A percentile compares a stretch with the other conserved stretches of the same genome.
These are phyloP conservation scores for Calycina herbarum DNA, from an alignment of 2,329 filamentous ascomycete genomes.

Conservation along the genomic window DNA sequence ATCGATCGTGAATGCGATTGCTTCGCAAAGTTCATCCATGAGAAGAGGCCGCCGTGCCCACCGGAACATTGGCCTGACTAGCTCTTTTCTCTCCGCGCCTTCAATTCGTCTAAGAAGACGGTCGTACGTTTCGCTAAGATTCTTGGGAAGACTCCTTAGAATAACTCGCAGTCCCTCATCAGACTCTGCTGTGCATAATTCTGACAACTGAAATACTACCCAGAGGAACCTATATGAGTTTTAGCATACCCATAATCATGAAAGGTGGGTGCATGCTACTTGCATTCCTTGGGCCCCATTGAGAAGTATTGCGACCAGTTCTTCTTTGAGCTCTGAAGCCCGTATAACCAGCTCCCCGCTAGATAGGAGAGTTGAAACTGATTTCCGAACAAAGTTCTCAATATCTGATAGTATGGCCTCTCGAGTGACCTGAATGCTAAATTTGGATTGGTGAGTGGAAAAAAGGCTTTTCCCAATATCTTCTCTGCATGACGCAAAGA, in stretches of 20 bases:
- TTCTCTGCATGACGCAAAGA: slow-evolving; percentile 17
- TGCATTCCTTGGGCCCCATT: slow-evolving; percentile 24
- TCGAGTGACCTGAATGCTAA: neutral
- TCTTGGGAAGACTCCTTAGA: slow-evolving; percentile 19
- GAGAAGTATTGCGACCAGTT: slow-evolving; percentile 16
- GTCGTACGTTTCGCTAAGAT: slow-evolving; percentile 22
- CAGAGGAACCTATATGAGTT: slow-evolving; percentile 21
- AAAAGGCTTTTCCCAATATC: neutral
- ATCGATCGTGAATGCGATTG: slow-evolving; percentile 20
- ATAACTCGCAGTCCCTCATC: slow-evolving; percentile 18
- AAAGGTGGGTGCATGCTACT: neutral
- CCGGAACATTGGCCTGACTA: slow-evolving; percentile 21
- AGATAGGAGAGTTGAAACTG: slow-evolving; percentile 4
- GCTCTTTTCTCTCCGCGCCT: slow-evolving; percentile 6
- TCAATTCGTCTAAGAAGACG: slow-evolving; percentile 18
- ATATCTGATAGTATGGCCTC: slow-evolving; percentile 17
- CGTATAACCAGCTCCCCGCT: slow-evolving; percentile 14
- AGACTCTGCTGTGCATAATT: slow-evolving; percentile 21
- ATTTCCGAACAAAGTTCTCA: slow-evolving; percentile 16
- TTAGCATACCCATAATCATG: too few species aligned
- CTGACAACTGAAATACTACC: slow-evolving; percentile 24
- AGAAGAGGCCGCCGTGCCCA: slow-evolving; percentile 22
- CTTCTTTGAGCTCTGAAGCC: slow-evolving; percentile 12
- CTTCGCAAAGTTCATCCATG: slow-evolving; percentile 21
- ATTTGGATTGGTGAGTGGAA: neutral